phyloP scores from a whole-genome alignment of 306 rosid genomes.

The Medicago ruthenica region DNA sequence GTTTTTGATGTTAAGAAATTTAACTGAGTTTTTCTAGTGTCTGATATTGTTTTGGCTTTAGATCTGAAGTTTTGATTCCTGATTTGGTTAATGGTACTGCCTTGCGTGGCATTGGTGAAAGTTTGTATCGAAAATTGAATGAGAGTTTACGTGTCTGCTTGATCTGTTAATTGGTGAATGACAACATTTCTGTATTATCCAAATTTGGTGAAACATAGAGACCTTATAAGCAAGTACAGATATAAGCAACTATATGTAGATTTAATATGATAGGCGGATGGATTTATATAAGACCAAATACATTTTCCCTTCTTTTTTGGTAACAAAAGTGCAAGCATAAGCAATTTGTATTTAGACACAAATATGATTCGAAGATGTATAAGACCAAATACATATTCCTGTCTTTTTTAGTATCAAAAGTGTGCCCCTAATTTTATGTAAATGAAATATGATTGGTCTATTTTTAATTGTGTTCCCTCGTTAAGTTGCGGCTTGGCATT shows the following conservation, averaged over 20 bases:
- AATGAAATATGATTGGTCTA: not conserved
- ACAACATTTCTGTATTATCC: not conserved
- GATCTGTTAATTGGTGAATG: constrained; percentile 41
- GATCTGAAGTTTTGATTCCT: constrained; percentile 36
- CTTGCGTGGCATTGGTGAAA: not conserved
- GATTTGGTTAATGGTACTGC: constrained; percentile 5
- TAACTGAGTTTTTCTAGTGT: not conserved
- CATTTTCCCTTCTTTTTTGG: not conserved
- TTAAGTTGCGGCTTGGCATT: constrained; percentile 14
- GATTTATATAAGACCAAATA: constrained; percentile 6
- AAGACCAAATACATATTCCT: no score
- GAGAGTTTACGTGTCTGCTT: not conserved
- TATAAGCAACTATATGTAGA: not conserved
- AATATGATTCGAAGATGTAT: no score
- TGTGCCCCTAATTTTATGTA: not conserved
- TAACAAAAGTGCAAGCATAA: not conserved
- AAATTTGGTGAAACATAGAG: constrained; percentile 1
- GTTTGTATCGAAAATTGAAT: not conserved
- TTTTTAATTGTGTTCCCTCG: constrained; percentile 2
- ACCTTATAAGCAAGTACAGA: constrained; percentile 11
- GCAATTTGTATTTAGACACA: no score
- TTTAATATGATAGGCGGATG: not conserved
- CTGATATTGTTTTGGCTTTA: constrained; percentile 1
- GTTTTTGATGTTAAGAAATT: no score
- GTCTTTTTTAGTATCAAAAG: no score